Conservation (phyloP, 441 rosid genomes). For the Pelargonium citronellum region DNA sequence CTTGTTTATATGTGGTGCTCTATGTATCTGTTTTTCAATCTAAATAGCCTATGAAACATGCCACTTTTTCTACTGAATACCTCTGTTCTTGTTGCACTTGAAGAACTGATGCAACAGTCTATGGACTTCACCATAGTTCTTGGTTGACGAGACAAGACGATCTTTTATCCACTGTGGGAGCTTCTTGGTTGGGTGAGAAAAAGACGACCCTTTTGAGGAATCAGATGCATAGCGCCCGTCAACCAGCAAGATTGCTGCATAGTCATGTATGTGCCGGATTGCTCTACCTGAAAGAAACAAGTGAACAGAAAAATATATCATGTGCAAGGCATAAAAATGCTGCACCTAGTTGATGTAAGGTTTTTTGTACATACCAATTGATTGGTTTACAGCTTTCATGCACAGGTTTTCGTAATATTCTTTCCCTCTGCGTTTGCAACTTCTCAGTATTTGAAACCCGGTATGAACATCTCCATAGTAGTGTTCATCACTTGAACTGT, state of each 20-base stretch:
- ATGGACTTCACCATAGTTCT: constrained; percentile 79
- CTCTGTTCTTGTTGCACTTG: constrained; percentile 50
- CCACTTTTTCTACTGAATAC: constrained; percentile 13
- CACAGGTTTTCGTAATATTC: constrained; percentile 92
- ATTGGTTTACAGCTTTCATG: constrained; percentile 97
- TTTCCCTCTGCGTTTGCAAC: constrained; percentile 71
- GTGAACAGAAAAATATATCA: background rate
- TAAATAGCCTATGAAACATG: background rate
- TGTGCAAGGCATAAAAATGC: background rate
- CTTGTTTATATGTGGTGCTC: background rate
- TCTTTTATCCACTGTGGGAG: constrained; percentile 86
- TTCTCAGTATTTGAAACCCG: constrained; percentile 64
- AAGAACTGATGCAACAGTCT: constrained; percentile 68
- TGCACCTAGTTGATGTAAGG: background rate
- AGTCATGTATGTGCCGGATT: constrained; percentile 75
- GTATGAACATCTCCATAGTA: constrained; percentile 48
- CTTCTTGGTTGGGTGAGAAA: constrained; percentile 60
- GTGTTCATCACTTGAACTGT: constrained; percentile 37
- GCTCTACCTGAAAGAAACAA: constrained; percentile 60
- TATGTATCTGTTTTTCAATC: background rate
- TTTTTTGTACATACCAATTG: constrained; percentile 54
- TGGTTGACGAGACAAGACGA: constrained; percentile 48
- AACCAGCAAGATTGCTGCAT: constrained; percentile 83
- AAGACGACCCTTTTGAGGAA: constrained; percentile 37
- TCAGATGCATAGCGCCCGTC: constrained; percentile 67